Base-by-base conservation (phyloP, 2,329 filamentous ascomycete species). In the Fusarium torulosum region DNA sequence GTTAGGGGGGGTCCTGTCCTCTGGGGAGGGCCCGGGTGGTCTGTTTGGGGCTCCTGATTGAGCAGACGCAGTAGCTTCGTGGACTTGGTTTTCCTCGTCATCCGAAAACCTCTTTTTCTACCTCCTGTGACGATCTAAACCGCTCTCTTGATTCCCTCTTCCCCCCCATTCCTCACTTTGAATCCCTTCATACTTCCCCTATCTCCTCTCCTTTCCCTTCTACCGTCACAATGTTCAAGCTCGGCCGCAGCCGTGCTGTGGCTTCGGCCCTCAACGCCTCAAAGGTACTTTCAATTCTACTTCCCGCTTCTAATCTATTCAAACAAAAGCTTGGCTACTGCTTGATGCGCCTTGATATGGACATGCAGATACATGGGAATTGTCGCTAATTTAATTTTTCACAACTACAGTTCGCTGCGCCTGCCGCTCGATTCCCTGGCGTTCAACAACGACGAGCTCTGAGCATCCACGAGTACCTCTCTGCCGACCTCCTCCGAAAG, bases 401-500 rank as follows among this genome's bases (percentile, higher is more conserved):
- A 62, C 43, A 76, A 74, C 64, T 71, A 63, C 75, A 75, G 70
- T 59, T 79, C 73, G 62, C 82, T 73, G 57, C 82, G 51, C 81
- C 84, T 70, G 78, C 82, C 67, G 77, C 84, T 76, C 86, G 86
- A 82, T 80, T 87, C 71, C 84, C 92, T 83, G 86, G 89, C 75
- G 86, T 83, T 74, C 91, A 96, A 82, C 94, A 97, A 84, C 88
- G 87, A 82, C 89, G 96, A 85, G 90, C 91, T 78, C 88, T 99
- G 79, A 96, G 93, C 79, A 97, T 99, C 78, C 96, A 99, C 86
- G 96, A 99, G 85, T 98, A 97, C 85, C 91, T 95, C 77, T 97
- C 96, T 75, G 93, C 94, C 75, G 92, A 94, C 80, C 90, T 99
- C 74, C 88, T 99, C 77, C 92, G 86, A 82, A 79, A 89, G 85